These are phyloP conservation scores for Rhodomyrtus tomentosa DNA, from an alignment of 345 rosid genomes.

Conservation along the genomic window DNA sequence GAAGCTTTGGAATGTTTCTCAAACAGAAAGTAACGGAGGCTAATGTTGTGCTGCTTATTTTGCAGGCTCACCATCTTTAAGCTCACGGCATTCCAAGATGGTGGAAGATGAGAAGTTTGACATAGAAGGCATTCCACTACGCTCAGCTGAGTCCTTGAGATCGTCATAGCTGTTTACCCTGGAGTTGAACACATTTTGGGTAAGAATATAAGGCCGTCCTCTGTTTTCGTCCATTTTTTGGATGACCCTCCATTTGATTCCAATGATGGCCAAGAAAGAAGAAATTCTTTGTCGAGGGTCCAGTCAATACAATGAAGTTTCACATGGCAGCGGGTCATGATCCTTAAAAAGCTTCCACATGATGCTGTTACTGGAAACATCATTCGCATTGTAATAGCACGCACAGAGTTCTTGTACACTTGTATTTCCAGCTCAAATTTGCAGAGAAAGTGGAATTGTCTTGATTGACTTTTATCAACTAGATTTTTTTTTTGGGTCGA, in stretches of 20 bases:
- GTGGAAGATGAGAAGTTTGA: slow-evolving; percentile 27
- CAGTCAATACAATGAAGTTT: background rate
- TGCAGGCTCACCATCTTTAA: slow-evolving; percentile 33
- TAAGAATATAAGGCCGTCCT: background rate
- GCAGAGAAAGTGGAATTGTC: background rate
- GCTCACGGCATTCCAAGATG: slow-evolving; percentile 28
- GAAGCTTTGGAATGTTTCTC: background rate
- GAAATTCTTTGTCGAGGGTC: background rate
- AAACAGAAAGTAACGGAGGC: background rate
- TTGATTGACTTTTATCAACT: background rate
- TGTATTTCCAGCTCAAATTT: background rate
- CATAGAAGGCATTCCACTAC: slow-evolving; percentile 51
- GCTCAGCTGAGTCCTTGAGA: slow-evolving; percentile 31
- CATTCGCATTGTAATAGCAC: background rate
- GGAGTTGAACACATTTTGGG: background rate
- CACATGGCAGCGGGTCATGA: background rate
- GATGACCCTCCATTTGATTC: background rate
- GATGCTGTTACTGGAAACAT: background rate
- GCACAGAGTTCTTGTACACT: slow-evolving; percentile 1
- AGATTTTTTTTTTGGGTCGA: background rate
- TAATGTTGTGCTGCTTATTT: slow-evolving; percentile 4
- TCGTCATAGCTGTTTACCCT: slow-evolving; percentile 12
- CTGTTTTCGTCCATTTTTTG: background rate
- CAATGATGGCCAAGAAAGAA: background rate
- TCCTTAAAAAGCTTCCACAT: background rate